Conservation (phyloP, 1,139 yeast genomes). For the Candida tropicalis region DNA sequence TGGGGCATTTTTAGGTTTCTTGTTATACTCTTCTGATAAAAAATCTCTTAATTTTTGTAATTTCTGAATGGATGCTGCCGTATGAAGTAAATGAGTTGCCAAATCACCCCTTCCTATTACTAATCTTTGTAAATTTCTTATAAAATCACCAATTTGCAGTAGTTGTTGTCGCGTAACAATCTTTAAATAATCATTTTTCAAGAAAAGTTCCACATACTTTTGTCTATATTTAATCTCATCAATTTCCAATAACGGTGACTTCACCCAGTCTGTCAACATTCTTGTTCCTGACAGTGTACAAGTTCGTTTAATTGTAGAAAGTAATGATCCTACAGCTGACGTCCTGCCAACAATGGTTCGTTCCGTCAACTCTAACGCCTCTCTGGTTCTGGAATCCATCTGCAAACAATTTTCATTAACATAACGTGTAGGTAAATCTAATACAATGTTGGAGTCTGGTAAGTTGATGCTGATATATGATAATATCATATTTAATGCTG, state of each 20-base stretch:
- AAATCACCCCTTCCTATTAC: constrained; percentile 40
- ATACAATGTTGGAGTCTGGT: constrained; percentile 40
- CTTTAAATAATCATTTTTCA: constrained; percentile 39
- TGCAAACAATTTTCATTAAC: constrained; percentile 60
- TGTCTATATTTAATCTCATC: constrained; percentile 63
- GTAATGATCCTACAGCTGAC: constrained; percentile 66
- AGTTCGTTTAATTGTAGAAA: constrained; percentile 70
- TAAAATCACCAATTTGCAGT: constrained; percentile 38
- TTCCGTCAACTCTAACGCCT: constrained; percentile 71
- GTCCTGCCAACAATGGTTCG: constrained; percentile 58
- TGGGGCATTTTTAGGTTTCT: constrained; percentile 13
- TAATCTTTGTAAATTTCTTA: constrained; percentile 40
- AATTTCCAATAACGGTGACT: constrained; percentile 72
- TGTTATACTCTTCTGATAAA: constrained; percentile 22
- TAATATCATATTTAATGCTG: constrained; percentile 47
- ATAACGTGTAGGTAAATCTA: constrained; percentile 41
- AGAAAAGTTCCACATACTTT: constrained; percentile 57
- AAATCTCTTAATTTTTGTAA: constrained; percentile 27
- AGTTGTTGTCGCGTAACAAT: constrained; percentile 28
- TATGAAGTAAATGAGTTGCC: constrained; percentile 30
- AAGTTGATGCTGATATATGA: constrained; percentile 44
- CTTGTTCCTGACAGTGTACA: constrained; percentile 83
- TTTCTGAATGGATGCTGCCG: constrained; percentile 36
- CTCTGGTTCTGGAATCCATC: constrained; percentile 81
- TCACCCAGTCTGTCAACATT: constrained; percentile 74